phyloP scores from a whole-genome alignment of 176 grass and related monocot genomes.

The Musa itinerans region DNA sequence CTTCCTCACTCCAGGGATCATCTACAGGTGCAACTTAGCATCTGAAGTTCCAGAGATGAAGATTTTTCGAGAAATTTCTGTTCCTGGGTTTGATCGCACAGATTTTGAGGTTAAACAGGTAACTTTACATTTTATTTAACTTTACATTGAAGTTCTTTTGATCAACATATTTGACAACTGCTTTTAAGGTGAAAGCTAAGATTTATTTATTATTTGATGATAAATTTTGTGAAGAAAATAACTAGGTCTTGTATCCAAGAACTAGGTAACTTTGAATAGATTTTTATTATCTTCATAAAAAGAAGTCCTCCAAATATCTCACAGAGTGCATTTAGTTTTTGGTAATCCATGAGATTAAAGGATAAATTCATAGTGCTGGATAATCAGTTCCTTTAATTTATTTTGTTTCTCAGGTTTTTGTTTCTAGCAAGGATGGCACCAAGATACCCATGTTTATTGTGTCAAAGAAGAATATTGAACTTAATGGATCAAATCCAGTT shows the following conservation, averaged over 20 bases:
- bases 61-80: conserved; percentile 66
- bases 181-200: not conserved
- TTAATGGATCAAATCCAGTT: conserved; percentile 72
- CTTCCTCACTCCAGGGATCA: conserved; percentile 87
- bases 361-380: too few relatives aligned
- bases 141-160: not conserved
- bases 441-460: conserved; percentile 92
- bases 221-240: not conserved
- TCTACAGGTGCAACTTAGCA: conserved; percentile 62
- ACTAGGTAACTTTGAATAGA: not conserved
- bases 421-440: conserved; percentile 62
- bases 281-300: not conserved
- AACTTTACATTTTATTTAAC: conserved; percentile 15
- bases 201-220: not conserved
- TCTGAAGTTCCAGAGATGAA: conserved; percentile 63
- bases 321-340: too few relatives aligned
- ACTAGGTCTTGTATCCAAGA: not conserved
- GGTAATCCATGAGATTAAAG: not conserved
- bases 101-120: conserved; percentile 83
- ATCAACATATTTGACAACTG: not conserved
- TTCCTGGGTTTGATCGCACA: conserved; percentile 68
- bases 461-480: conserved; percentile 60
- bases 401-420: conserved; percentile 55
- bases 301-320: not conserved
- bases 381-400: not conserved